These are phyloP conservation scores for Limnomonas spitsbergensis DNA, from an alignment of 139 green algal genomes.

Conservation along the genomic window DNA sequence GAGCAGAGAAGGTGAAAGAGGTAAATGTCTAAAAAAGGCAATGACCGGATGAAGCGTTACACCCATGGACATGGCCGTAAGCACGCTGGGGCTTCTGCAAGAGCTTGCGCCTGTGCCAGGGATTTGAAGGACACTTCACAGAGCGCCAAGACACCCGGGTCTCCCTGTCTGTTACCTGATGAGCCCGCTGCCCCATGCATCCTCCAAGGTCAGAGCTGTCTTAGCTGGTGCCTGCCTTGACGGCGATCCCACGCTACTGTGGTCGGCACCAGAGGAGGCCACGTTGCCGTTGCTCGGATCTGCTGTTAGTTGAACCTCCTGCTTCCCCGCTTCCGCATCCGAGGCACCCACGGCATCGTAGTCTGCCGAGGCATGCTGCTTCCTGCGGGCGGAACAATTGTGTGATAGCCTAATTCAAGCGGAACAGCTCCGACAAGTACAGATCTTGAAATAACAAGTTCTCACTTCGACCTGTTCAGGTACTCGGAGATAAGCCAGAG, in stretches of 20 bases:
- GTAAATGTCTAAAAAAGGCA: too few species aligned
- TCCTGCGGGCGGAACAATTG: neutral
- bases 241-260: too few species aligned
- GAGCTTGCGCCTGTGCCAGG: too few species aligned
- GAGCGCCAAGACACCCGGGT: too few species aligned
- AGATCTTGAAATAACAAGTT: neutral
- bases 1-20: too few species aligned
- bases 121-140: too few species aligned
- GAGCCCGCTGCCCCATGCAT: neutral
- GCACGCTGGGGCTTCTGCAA: too few species aligned
- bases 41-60: too few species aligned
- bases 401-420: too few species aligned
- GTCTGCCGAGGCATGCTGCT: neutral
- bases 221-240: neutral
- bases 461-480: slow-evolving; percentile 31
- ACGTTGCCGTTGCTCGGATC: neutral
- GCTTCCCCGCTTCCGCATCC: neutral
- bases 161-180: neutral
- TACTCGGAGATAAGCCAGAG: slow-evolving; percentile 43
- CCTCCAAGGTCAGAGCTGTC: neutral
- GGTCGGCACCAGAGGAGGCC: neutral
- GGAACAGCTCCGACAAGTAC: neutral
- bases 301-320: neutral
- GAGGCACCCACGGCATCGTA: neutral
- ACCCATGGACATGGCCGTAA: too few species aligned